Evolutionary conservation across 345 rosid genomes (phyloP).

Genomic region (Citrus unshiu): DNA sequence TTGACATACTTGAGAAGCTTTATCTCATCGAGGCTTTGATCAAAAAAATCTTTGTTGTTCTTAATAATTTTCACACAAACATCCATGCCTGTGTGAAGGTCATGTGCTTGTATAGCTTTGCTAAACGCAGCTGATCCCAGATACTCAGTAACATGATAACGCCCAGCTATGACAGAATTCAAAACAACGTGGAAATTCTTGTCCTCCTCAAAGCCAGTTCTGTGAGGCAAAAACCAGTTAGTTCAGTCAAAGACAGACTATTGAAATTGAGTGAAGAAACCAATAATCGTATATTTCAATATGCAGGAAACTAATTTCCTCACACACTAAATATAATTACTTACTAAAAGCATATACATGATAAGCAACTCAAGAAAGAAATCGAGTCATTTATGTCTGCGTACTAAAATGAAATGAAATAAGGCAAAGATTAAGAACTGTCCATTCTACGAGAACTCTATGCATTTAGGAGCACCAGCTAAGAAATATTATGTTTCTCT

Average conservation of each 20-base stretch:
- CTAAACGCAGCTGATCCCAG: conserved; percentile 99
- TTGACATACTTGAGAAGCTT: conserved; percentile 97
- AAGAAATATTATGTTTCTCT: background rate
- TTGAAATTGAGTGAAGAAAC: conserved; percentile 9
- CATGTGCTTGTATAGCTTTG: conserved; percentile 99
- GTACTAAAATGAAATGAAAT: background rate
- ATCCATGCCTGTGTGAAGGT: conserved; percentile 95
- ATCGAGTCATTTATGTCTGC: too few species aligned
- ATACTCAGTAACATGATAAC: conserved; percentile 97
- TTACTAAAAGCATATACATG: background rate
- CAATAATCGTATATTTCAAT: background rate
- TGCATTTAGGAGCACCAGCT: background rate
- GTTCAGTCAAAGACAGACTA: conserved; percentile 13
- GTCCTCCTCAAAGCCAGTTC: conserved; percentile 99
- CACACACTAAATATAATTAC: background rate
- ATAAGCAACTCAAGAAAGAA: background rate
- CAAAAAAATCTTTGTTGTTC: conserved; percentile 99
- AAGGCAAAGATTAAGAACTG: background rate
- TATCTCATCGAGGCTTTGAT: conserved; percentile 99
- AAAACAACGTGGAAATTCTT: conserved; percentile 95
- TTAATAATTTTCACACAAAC: conserved; percentile 97
- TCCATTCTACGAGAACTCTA: background rate
- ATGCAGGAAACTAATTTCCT: background rate
- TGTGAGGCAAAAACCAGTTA: conserved; percentile 31
- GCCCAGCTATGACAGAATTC: conserved; percentile 94